phyloP scores from a whole-genome alignment of 139 green algal genomes.

The Asterochloris erici region DNA sequence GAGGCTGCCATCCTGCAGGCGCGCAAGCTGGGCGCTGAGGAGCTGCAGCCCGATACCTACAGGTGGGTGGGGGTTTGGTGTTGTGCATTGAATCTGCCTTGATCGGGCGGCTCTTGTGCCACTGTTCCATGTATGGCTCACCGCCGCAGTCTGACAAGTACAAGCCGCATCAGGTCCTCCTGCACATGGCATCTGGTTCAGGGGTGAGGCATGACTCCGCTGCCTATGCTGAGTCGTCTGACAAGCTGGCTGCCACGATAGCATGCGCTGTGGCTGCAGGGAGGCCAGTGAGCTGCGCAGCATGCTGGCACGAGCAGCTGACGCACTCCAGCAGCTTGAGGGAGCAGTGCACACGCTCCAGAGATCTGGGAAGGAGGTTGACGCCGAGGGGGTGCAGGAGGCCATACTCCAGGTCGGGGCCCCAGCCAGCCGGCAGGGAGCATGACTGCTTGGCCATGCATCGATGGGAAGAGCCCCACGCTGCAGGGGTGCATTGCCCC shows the following conservation, averaged over 20 bases:
- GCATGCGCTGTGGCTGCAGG: conserved; percentile 34
- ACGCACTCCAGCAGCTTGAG: conserved; percentile 38
- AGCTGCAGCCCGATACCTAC: neutral
- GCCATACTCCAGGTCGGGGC: neutral
- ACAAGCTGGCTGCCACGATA: conserved; percentile 46
- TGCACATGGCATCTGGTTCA: neutral
- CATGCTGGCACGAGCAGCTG: conserved; percentile 44
- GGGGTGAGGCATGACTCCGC: neutral
- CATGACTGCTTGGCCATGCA: too few relatives aligned
- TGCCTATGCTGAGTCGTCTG: too few relatives aligned
- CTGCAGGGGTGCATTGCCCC: too few relatives aligned
- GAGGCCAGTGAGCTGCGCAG: conserved; percentile 49
- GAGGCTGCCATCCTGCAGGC: conserved; percentile 36
- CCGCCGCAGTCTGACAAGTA: neutral
- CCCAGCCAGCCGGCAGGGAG: too few relatives aligned
- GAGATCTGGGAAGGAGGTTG: conserved; percentile 19
- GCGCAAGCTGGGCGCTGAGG: conserved; percentile 6
- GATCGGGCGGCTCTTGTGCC: neutral
- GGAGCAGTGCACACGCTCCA: conserved; percentile 39
- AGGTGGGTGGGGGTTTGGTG: neutral
- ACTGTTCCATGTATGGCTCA: neutral
- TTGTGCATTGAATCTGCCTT: neutral
- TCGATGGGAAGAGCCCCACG: too few relatives aligned
- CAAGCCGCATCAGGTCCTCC: neutral
- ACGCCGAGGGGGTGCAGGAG: conserved; percentile 40